Conservation (phyloP, 257 asterid genomes). For the Oldenlandia corymbosa region DNA sequence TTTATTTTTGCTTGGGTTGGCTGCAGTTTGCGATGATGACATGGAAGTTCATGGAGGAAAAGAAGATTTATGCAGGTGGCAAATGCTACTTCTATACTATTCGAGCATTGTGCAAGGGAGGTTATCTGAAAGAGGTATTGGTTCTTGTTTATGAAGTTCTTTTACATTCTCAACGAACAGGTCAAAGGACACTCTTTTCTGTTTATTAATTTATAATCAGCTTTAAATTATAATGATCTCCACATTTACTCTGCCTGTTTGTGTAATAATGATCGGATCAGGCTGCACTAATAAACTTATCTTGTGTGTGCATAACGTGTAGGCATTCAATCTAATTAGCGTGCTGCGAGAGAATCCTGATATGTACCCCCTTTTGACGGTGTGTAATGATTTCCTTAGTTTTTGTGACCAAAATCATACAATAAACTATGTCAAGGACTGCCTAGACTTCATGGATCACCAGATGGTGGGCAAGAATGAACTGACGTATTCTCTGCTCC, state of each 20-base stretch:
- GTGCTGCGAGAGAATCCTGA: slow-evolving; percentile 42
- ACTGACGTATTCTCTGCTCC: slow-evolving; percentile 61
- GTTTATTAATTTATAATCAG: not conserved
- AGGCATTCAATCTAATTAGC: slow-evolving; percentile 60
- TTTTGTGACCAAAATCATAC: slow-evolving; percentile 45
- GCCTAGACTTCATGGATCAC: slow-evolving; percentile 68
- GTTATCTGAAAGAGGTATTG: slow-evolving; percentile 67
- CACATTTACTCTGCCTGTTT: not conserved
- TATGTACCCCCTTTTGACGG: slow-evolving; percentile 47
- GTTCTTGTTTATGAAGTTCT: slow-evolving; percentile 4
- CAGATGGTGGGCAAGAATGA: slow-evolving; percentile 66
- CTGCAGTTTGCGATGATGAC: slow-evolving; percentile 80
- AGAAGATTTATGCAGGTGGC: slow-evolving; percentile 43
- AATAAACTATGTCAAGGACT: slow-evolving; percentile 47
- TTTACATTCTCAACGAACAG: not conserved
- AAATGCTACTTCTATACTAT: slow-evolving; percentile 44
- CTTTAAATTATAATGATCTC: not conserved
- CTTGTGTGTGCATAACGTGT: slow-evolving; percentile 24
- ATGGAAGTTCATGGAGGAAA: slow-evolving; percentile 65
- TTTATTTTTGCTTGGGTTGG: not conserved
- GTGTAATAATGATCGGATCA: not conserved
- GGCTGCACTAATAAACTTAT: slow-evolving; percentile 11
- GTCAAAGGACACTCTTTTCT: not conserved
- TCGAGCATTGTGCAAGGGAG: slow-evolving; percentile 77
- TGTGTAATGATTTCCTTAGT: slow-evolving; percentile 53